phyloP scores from a whole-genome alignment of 495 filamentous ascomycete species.

The Aspergillus taichungensis region DNA sequence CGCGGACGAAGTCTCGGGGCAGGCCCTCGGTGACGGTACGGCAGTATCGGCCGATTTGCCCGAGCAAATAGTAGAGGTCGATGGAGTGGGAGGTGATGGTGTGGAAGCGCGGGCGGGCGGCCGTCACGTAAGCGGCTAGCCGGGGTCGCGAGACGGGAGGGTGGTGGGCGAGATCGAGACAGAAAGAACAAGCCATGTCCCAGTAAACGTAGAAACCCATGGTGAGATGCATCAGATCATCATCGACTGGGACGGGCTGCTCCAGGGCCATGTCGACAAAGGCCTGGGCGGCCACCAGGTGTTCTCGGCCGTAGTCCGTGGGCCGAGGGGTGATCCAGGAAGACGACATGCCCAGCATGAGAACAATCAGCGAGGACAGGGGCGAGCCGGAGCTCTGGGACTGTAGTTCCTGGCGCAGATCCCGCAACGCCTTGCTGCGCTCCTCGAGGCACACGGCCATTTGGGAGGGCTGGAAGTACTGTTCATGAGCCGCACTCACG shows the following conservation, averaged over 20 bases:
- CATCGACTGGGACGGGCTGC: background rate
- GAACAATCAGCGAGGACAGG: background rate
- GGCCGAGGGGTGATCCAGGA: background rate
- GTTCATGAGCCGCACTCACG: conserved; percentile 10
- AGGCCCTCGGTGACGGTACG: background rate
- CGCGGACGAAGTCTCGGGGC: background rate
- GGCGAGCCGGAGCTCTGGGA: too few relatives aligned
- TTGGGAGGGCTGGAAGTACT: conserved; percentile 4
- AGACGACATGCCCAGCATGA: background rate
- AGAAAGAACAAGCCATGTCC: conserved; percentile 1
- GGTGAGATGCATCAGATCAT: background rate
- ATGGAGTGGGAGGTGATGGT: background rate
- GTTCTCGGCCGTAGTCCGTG: background rate
- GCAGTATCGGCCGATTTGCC: background rate
- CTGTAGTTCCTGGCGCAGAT: too few relatives aligned
- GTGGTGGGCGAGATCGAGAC: background rate
- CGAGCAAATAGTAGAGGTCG: background rate
- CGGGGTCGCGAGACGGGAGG: background rate
- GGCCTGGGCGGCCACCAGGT: background rate
- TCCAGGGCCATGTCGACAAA: background rate
- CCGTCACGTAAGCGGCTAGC: background rate
- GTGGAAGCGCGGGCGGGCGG: background rate
- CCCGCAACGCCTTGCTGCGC: conserved; percentile 5
- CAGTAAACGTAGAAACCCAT: background rate
- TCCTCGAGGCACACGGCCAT: conserved; percentile 8